These are phyloP conservation scores for Diaporthe citriasiana DNA, from an alignment of 2,329 filamentous ascomycete genomes.

Conservation along the genomic window DNA sequence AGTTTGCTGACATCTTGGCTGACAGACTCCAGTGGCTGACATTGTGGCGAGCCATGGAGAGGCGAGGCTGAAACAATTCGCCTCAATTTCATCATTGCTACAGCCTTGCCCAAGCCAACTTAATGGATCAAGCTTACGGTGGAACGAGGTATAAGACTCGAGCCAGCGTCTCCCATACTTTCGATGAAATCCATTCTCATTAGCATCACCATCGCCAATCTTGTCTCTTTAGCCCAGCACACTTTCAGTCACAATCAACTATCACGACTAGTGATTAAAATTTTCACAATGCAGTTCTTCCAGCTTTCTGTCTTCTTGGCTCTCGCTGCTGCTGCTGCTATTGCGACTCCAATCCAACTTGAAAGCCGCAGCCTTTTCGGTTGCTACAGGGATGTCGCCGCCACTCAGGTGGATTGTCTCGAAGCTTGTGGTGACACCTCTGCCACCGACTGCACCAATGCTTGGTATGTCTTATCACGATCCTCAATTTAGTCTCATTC, in stretches of 20 bases:
- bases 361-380: background rate
- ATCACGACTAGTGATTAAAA: background rate
- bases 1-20: constrained; percentile 18
- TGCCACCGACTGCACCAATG: constrained; percentile 22
- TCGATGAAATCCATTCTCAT: background rate
- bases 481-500: rapidly evolving
- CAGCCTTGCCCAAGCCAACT: background rate
- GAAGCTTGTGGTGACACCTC: constrained; percentile 11
- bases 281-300: background rate
- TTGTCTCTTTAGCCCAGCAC: background rate
- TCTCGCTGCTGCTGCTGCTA: background rate
- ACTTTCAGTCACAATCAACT: background rate
- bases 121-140: rapidly evolving
- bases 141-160: background rate
- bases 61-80: constrained; percentile 6
- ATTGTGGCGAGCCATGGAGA: background rate
- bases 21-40: background rate
- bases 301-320: constrained; percentile 4
- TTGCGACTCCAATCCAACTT: background rate
- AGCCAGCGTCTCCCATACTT: background rate
- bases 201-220: background rate
- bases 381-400: constrained; percentile 20
- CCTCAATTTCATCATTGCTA: background rate
- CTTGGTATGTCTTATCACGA: constrained; percentile 1
- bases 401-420: background rate